Base-by-base conservation (phyloP, 2,329 filamentous ascomycete genomes). In the Colletotrichum sp. region DNA sequence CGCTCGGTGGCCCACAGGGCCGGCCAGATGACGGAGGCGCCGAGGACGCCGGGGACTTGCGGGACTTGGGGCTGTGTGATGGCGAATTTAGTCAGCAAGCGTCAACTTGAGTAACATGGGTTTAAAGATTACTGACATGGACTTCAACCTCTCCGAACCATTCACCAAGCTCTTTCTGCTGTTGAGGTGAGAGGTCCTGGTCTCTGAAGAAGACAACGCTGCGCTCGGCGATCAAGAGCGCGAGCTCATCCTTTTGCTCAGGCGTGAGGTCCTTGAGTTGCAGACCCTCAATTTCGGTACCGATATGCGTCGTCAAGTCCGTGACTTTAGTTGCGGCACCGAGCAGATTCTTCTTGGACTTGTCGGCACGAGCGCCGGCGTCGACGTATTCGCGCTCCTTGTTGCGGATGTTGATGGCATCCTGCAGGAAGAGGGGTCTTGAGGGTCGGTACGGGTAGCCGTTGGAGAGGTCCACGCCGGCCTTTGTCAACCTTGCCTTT, bases 391-490 rank as follows among this genome's bases (percentile, higher is more conserved):
- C 83, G 30, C 89, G 89, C 77, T 89, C 89, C 73, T 89, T 82
- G 81, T 90, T 87, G 21, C 93, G 87, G 80, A 95, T 93, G 64
- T 90, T 90, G 83, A 91, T 91, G 5, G 93, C 92, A 78, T 95
- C 93, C 72, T 95, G 91, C 0, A 95, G 85, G 79, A 92, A 95
- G 2, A 95, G 85, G 1, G 94, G 93, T 64, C 89, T 88, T 0
- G 91, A 89, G 2, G 93, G 93, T 0, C 93, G 90, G 79, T 95
- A 95, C 0, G 94, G 94, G 78, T 95, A 95, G 1, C 93, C 94
- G 1, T 91, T 85, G 1, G 92, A 93, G 3, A 95, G 86, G 80
- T 95, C 93, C 69, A 95, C 89, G 2, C 92, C 93, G 0, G 92
- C 93, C 77, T 93, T 94, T 78, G 92, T 90, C 1, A 95, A 87